A percentile compares a stretch with the other conserved stretches of the same genome.
phyloP scores from a whole-genome alignment of 2,329 filamentous ascomycete species.

The Seiridium cupressi region DNA sequence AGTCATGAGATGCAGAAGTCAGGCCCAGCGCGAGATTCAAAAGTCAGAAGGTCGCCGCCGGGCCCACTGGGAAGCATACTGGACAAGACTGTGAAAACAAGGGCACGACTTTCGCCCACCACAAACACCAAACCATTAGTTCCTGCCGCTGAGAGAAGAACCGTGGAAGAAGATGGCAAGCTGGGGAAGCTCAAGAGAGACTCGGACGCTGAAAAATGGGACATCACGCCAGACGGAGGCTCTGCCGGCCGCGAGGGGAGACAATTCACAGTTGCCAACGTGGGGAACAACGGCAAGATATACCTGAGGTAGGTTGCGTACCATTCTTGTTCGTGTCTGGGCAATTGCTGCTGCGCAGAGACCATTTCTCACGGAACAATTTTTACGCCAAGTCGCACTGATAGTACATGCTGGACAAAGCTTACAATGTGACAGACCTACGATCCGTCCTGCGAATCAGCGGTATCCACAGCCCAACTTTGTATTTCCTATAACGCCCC shows the following conservation, averaged over 20 bases:
- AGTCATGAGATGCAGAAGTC: constrained; percentile 17
- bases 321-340: background rate
- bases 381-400: no score
- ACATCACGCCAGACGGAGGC: constrained; percentile 58
- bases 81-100: constrained; percentile 16
- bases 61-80: constrained; percentile 7
- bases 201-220: constrained; percentile 52
- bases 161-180: constrained; percentile 26
- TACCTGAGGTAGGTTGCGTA: constrained; percentile 66
- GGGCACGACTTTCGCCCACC: constrained; percentile 19
- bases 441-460: constrained; percentile 59
- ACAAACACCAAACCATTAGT: constrained; percentile 23
- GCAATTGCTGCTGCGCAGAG: background rate
- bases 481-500: constrained; percentile 59
- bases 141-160: constrained; percentile 22
- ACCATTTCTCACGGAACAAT: background rate
- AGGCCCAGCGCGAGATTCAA: constrained; percentile 16
- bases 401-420: background rate
- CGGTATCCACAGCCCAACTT: constrained; percentile 61
- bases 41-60: constrained; percentile 20
- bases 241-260: constrained; percentile 64
- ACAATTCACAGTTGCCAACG: constrained; percentile 77
- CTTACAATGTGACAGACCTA: constrained; percentile 45
- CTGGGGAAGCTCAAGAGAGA: constrained; percentile 43
- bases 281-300: constrained; percentile 79